phyloP scores from a whole-genome alignment of 2,329 filamentous ascomycete species.

The Metarhizium robertsii region DNA sequence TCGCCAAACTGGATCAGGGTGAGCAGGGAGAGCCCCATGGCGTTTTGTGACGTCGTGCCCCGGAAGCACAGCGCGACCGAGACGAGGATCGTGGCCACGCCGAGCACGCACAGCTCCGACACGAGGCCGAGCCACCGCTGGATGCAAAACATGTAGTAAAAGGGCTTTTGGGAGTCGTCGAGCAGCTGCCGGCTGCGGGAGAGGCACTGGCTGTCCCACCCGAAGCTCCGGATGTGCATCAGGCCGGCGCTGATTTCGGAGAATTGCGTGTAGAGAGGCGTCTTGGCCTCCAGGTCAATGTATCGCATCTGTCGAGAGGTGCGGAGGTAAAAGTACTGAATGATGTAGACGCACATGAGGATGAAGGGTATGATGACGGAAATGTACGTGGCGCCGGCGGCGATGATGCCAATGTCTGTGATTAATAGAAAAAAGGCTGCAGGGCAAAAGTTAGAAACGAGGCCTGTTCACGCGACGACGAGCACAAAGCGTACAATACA shows the following conservation, averaged over 20 bases:
- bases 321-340: constrained; percentile 18
- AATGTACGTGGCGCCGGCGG: constrained; percentile 28
- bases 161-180: constrained; percentile 20
- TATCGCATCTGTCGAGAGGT: constrained; percentile 21
- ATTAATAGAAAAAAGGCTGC: background rate
- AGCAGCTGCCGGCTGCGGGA: constrained; percentile 17
- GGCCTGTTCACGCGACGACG: background rate
- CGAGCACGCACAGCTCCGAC: constrained; percentile 35
- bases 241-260: constrained; percentile 14
- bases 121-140: constrained; percentile 40
- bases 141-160: constrained; percentile 35
- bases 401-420: constrained; percentile 24
- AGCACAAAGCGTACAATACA: background rate
- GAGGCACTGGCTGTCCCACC: constrained; percentile 12
- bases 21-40: background rate
- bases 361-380: constrained; percentile 37
- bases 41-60: constrained; percentile 17
- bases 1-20: background rate
- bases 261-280: constrained; percentile 17
- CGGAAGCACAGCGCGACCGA: constrained; percentile 20
- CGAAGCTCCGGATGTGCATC: constrained; percentile 23
- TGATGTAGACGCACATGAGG: constrained; percentile 14
- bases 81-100: constrained; percentile 35
- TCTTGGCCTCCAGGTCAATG: constrained; percentile 18
- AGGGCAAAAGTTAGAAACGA: background rate